Evolutionary conservation across 2,329 filamentous ascomycete genomes (phyloP).

Genomic region (Ilyonectria robusta): DNA sequence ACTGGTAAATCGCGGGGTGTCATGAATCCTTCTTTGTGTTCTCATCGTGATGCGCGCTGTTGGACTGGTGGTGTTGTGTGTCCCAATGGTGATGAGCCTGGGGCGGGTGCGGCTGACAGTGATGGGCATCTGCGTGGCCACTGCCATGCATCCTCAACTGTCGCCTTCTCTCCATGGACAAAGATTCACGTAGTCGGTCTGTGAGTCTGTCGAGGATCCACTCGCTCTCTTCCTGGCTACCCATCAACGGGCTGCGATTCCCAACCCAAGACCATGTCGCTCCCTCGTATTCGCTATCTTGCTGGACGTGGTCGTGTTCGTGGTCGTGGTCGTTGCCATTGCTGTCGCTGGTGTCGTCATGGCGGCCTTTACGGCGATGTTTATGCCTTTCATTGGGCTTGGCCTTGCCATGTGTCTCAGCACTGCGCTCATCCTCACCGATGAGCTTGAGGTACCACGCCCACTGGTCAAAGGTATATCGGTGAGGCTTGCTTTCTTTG

Average conservation of each 20-base stretch:
- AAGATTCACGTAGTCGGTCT: constrained; percentile 61
- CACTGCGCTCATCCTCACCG: constrained; percentile 71
- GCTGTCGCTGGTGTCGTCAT: neutral
- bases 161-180: constrained; percentile 41
- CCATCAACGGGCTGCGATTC: constrained; percentile 77
- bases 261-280: constrained; percentile 80
- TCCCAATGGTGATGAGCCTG: neutral
- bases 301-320: constrained; percentile 24
- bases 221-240: constrained; percentile 76
- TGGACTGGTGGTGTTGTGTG: neutral
- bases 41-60: neutral
- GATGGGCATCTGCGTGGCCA: constrained; percentile 6
- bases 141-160: constrained; percentile 28
- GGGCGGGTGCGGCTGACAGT: neutral
- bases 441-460: constrained; percentile 86
- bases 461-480: constrained; percentile 89
- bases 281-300: constrained; percentile 47
- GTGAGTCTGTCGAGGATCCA: constrained; percentile 80
- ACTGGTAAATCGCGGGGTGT: constrained; percentile 8
- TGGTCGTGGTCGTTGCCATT: neutral
- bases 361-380: constrained; percentile 2
- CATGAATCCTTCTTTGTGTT: constrained; percentile 13
- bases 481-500: constrained; percentile 69
- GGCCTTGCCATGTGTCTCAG: constrained; percentile 64
- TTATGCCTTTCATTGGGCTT: constrained; percentile 41